These are phyloP conservation scores for Pochonia chlamydosporia DNA, from an alignment of 2,329 filamentous ascomycete species.

Conservation along the genomic window DNA sequence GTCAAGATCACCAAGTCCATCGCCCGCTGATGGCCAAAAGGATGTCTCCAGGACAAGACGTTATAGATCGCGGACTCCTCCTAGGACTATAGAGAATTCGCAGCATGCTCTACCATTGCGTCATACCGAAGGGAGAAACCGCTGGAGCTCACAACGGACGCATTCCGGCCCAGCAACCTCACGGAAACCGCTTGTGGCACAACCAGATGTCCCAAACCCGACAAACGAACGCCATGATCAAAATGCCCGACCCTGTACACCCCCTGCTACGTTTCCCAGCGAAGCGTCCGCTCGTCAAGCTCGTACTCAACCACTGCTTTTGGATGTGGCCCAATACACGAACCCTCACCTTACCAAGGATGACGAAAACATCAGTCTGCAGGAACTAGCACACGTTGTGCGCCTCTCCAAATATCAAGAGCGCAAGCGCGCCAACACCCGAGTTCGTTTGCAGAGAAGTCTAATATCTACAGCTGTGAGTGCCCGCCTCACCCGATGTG, in stretches of 20 bases:
- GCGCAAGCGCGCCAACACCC: conserved; percentile 68
- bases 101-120: conserved; percentile 34
- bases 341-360: conserved; percentile 56
- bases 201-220: conserved; percentile 27
- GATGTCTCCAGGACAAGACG: conserved; percentile 37
- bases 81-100: conserved; percentile 38
- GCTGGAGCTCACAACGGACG: conserved; percentile 31
- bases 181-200: conserved; percentile 45
- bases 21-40: conserved; percentile 42
- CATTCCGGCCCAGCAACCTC: conserved; percentile 31
- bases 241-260: conserved; percentile 20
- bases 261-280: conserved; percentile 26
- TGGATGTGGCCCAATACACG: conserved; percentile 61
- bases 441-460: conserved; percentile 67
- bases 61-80: conserved; percentile 50
- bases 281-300: conserved; percentile 36
- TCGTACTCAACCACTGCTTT: conserved; percentile 50
- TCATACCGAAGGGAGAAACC: conserved; percentile 37
- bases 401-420: conserved; percentile 76
- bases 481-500: conserved; percentile 67
- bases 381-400: conserved; percentile 73
- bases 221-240: conserved; percentile 22
- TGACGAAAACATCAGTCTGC: conserved; percentile 61
- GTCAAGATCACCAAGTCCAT: conserved; percentile 51
- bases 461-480: conserved; percentile 71